Percentiles rank a stretch among this genome's conserved stretches.
Evolutionary conservation across 371 early-diverging fungal genomes (phyloP).

Genomic region (Mucor lusitanicus): DNA sequence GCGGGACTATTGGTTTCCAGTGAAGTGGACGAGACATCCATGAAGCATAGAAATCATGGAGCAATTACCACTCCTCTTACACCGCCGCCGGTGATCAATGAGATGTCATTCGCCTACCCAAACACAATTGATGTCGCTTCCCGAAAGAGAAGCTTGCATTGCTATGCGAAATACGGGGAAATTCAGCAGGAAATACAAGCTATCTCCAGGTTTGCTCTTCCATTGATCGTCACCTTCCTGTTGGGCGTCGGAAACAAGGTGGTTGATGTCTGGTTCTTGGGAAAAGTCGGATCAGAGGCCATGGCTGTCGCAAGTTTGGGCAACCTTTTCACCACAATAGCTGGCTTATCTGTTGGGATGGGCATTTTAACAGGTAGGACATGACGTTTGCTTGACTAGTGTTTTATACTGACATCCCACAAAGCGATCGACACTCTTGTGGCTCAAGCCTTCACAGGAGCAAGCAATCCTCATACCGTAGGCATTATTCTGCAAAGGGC

Average conservation of each 20-base stretch:
- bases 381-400: not conserved
- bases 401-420: not conserved
- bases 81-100: not conserved
- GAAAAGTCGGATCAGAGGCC: conserved; percentile 17
- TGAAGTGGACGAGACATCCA: not conserved
- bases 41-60: not conserved
- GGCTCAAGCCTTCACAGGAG: conserved; percentile 47
- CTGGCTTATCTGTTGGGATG: conserved; percentile 37
- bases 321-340: conserved; percentile 32
- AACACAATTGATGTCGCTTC: not conserved
- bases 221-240: conserved; percentile 34
- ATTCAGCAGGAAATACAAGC: not conserved
- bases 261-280: conserved; percentile 44
- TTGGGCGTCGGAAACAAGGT: conserved; percentile 30
- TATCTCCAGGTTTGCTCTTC: conserved; percentile 19
- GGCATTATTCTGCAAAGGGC: conserved; percentile 46
- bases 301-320: conserved; percentile 43
- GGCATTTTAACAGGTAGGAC: conserved; percentile 46
- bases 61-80: not conserved
- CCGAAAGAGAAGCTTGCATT: not conserved
- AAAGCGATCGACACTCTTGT: conserved; percentile 49
- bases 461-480: conserved; percentile 30
- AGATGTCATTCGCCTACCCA: not conserved
- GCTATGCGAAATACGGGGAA: not conserved
- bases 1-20: not conserved